phyloP scores from a whole-genome alignment of 345 rosid species.

The Tarenaya hassleriana region DNA sequence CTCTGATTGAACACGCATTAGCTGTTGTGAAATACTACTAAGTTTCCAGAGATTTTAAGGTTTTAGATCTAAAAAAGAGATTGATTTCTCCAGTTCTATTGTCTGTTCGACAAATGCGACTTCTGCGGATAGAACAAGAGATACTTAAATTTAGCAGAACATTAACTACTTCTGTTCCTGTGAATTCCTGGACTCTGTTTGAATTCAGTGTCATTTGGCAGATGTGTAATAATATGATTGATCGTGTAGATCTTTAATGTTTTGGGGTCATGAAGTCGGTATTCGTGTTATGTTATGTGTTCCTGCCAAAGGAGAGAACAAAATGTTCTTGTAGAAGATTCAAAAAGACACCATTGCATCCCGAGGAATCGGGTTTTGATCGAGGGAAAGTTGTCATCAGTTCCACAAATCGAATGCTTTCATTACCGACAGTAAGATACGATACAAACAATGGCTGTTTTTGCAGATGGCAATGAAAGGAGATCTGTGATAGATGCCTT shows the following conservation, averaged over 20 bases:
- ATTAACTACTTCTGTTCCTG: too few species aligned
- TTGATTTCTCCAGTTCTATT: neutral
- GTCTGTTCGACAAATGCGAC: neutral
- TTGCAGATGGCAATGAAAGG: constrained; percentile 64
- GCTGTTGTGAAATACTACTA: too few species aligned
- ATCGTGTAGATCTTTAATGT: neutral
- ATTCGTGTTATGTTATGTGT: neutral
- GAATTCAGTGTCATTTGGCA: neutral
- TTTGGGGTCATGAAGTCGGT: too few species aligned
- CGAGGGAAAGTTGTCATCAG: too few species aligned
- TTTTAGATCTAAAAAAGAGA: neutral
- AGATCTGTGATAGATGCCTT: constrained; percentile 71
- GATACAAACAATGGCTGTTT: constrained; percentile 5
- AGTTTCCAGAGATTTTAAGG: too few species aligned
- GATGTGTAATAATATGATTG: neutral
- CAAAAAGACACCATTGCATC: neutral
- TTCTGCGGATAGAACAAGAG: too few species aligned
- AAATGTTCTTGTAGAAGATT: neutral
- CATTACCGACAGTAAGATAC: too few species aligned
- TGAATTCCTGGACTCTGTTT: too few species aligned
- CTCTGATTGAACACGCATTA: neutral
- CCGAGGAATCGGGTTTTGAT: neutral
- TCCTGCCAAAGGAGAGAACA: neutral
- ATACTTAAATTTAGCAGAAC: too few species aligned
- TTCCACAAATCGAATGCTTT: too few species aligned